A percentile compares a stretch with the other conserved stretches of the same genome.
These are phyloP conservation scores for Trametes gibbosa DNA, from an alignment of 768 basidiomycete species.

Conservation along the genomic window DNA sequence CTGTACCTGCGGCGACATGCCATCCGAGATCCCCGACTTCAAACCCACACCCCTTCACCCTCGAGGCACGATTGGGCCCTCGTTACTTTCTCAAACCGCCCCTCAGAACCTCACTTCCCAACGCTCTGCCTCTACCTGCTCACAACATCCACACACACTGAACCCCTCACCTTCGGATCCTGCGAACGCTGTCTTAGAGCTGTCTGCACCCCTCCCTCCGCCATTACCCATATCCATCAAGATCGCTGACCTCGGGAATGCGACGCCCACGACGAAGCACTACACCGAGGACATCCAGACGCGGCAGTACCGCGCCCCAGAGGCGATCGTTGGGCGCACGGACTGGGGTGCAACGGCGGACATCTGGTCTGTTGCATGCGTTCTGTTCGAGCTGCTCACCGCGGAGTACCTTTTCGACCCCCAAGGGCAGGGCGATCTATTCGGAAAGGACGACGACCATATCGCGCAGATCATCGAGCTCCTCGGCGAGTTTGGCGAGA, in stretches of 20 bases:
- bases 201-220: neutral
- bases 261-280: slow-evolving; percentile 86
- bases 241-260: slow-evolving; percentile 94
- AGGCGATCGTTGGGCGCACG: slow-evolving; percentile 83
- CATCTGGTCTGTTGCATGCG: slow-evolving; percentile 89
- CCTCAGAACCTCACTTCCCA: slow-evolving; percentile 28
- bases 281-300: slow-evolving; percentile 96
- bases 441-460: slow-evolving; percentile 93
- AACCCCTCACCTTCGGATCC: neutral
- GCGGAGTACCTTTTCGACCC: slow-evolving; percentile 93
- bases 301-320: slow-evolving; percentile 93
- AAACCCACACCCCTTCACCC: slow-evolving; percentile 10
- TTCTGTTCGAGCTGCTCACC: slow-evolving; percentile 87
- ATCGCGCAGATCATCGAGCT: slow-evolving; percentile 94
- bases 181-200: neutral
- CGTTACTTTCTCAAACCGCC: slow-evolving; percentile 36
- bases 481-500: slow-evolving; percentile 72
- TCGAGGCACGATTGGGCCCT: slow-evolving; percentile 29
- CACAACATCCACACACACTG: slow-evolving; percentile 9
- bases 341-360: slow-evolving; percentile 88
- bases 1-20: slow-evolving; percentile 15
- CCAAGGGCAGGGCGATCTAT: slow-evolving; percentile 74
- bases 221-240: slow-evolving; percentile 72
- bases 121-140: slow-evolving; percentile 18
- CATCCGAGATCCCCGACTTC: neutral